These are phyloP conservation scores for Allantophomopsis cytisporea DNA, from an alignment of 2,329 filamentous ascomycete genomes.

Conservation along the genomic window DNA sequence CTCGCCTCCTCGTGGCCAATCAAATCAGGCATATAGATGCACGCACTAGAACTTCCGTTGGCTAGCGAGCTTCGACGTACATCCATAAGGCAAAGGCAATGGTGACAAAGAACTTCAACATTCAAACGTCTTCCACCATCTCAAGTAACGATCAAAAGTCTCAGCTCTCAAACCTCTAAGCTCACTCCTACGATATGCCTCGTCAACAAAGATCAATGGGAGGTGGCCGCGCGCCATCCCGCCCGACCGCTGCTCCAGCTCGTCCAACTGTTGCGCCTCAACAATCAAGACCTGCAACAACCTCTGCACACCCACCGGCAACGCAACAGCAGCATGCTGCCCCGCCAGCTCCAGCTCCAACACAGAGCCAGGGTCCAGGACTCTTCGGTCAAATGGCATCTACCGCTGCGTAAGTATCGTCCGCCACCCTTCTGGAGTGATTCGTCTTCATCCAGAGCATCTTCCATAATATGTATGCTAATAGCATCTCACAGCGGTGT, in stretches of 20 bases:
- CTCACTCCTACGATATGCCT: slow-evolving; percentile 41
- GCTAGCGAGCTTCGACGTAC: too few species aligned
- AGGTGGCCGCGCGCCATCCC: slow-evolving; percentile 44
- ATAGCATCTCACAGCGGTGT: slow-evolving; percentile 56
- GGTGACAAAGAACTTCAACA: too few species aligned
- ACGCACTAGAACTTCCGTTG: too few species aligned
- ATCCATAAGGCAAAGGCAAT: too few species aligned
- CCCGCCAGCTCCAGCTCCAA: slow-evolving; percentile 23
- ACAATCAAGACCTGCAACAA: slow-evolving; percentile 57
- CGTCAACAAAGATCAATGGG: slow-evolving; percentile 56
- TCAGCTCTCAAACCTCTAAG: slow-evolving; percentile 3
- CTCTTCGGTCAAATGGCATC: slow-evolving; percentile 95
- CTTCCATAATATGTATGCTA: slow-evolving; percentile 6
- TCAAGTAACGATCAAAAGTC: background rate
- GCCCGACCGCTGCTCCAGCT: slow-evolving; percentile 49
- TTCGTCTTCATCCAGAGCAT: too few species aligned
- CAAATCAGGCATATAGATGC: too few species aligned
- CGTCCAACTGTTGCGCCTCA: slow-evolving; percentile 40
- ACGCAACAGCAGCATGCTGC: slow-evolving; percentile 27
- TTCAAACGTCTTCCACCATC: too few species aligned
- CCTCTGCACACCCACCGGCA: slow-evolving; percentile 37
- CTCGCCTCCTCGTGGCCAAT: too few species aligned
- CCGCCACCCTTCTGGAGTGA: too few species aligned
- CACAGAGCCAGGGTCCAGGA: slow-evolving; percentile 52
- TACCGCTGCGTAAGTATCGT: slow-evolving; percentile 79